phyloP scores from a whole-genome alignment of 805 yeast genomes.

The Metschnikowia baotianmanensis region DNA sequence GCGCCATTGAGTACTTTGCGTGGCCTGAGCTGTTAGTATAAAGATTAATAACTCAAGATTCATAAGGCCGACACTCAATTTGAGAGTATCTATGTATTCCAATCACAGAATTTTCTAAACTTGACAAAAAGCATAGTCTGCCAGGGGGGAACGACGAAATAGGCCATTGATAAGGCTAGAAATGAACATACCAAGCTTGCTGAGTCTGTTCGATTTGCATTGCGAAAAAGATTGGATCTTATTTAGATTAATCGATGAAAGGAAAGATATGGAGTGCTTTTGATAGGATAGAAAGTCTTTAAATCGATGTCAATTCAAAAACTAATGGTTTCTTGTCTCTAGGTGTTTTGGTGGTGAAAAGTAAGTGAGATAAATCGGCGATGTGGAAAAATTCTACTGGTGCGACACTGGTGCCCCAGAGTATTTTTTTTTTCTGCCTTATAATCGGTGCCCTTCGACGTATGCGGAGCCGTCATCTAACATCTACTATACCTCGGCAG shows the following conservation, averaged over 20 bases:
- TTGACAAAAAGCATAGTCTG: no score
- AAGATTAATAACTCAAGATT: background rate
- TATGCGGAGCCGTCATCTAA: background rate
- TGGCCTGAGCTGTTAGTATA: conserved; percentile 16
- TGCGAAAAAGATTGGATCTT: background rate
- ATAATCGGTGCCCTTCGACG: background rate
- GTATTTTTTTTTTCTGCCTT: background rate
- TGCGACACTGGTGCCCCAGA: conserved; percentile 3
- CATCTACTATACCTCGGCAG: no score
- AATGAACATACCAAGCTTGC: conserved; percentile 15
- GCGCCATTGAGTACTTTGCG: conserved; percentile 16
- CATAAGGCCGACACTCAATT: no score
- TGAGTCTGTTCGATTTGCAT: conserved; percentile 16
- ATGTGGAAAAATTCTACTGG: conserved; percentile 12
- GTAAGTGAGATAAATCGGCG: conserved; percentile 1
- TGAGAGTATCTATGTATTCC: no score
- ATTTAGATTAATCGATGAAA: background rate
- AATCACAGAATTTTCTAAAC: no score
- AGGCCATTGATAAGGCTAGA: background rate
- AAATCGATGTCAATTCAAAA: background rate
- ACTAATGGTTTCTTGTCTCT: background rate
- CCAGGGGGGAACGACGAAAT: background rate
- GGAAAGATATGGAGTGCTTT: background rate
- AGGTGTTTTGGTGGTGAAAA: conserved; percentile 1
- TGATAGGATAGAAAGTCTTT: background rate